phyloP scores from a whole-genome alignment of 202 grass and related monocot species.

The Setaria italica region DNA sequence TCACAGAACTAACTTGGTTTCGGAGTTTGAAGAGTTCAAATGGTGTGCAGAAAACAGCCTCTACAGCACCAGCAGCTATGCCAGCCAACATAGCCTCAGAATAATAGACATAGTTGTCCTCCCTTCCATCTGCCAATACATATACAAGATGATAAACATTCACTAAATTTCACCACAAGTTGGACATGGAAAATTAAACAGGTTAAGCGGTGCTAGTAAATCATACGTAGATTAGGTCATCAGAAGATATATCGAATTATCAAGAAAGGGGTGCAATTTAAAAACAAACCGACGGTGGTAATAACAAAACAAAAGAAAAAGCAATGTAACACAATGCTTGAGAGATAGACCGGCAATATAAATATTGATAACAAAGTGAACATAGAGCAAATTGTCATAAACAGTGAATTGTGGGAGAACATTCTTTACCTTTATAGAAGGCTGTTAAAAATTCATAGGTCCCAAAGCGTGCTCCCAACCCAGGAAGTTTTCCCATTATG shows the following conservation, averaged over 20 bases:
- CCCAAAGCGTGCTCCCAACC: slow-evolving; percentile 86
- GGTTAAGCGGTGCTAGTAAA: neutral
- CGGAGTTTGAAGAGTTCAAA: slow-evolving; percentile 95
- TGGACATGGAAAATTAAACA: neutral
- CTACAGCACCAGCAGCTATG: slow-evolving; percentile 70
- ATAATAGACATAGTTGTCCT: slow-evolving; percentile 76
- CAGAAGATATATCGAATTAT: slow-evolving; percentile 14
- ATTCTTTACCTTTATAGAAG: slow-evolving; percentile 82
- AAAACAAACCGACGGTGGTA: neutral
- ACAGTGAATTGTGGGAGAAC: neutral
- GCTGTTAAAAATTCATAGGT: slow-evolving; percentile 90
- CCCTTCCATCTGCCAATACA: slow-evolving; percentile 80
- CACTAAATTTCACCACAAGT: slow-evolving; percentile 1
- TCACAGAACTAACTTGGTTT: slow-evolving; percentile 70
- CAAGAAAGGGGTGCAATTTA: neutral
- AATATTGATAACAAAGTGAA: slow-evolving; percentile 31
- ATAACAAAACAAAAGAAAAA: slow-evolving; percentile 12
- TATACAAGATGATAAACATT: slow-evolving; percentile 38
- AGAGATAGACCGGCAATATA: neutral
- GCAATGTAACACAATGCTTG: neutral
- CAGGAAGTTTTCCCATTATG: slow-evolving; percentile 62
- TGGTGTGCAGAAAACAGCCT: slow-evolving; percentile 75
- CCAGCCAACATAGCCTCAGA: slow-evolving; percentile 88
- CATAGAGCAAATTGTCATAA: slow-evolving; percentile 3
- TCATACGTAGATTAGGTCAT: neutral